Percentiles rank a stretch among this genome's conserved stretches.
Evolutionary conservation across 2,329 filamentous ascomycete species (phyloP).

Genomic region (Aspergillus ustus): DNA sequence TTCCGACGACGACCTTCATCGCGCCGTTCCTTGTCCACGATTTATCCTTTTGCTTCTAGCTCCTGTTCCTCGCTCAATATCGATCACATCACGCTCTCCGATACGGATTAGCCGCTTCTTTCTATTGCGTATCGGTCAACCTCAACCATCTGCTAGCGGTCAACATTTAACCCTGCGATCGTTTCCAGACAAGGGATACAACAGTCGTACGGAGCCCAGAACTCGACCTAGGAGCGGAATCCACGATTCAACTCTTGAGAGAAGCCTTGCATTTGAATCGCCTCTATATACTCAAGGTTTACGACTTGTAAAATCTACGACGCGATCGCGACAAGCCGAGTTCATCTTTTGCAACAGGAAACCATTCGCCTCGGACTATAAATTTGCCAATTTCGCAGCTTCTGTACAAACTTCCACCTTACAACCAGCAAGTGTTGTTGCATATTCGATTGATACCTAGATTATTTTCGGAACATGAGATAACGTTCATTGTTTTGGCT

Average conservation of each 20-base stretch:
- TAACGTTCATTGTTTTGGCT: slow-evolving; percentile 18
- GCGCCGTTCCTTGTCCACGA: slow-evolving; percentile 5
- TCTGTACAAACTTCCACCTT: background rate
- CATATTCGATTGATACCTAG: background rate
- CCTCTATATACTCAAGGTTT: background rate
- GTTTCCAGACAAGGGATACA: slow-evolving; percentile 3
- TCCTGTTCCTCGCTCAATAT: background rate
- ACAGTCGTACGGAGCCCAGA: slow-evolving; percentile 8
- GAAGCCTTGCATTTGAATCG: background rate
- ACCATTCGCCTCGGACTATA: background rate
- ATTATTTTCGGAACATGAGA: slow-evolving; percentile 30
- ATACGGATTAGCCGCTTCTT: background rate
- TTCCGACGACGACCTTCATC: slow-evolving; percentile 10
- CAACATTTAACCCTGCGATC: background rate
- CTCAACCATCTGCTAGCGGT: background rate
- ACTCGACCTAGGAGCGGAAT: background rate
- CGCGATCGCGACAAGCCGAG: background rate
- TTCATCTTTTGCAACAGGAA: background rate
- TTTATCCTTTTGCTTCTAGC: slow-evolving; percentile 4
- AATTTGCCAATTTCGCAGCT: background rate
- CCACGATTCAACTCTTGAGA: background rate
- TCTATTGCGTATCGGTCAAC: background rate
- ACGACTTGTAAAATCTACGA: background rate
- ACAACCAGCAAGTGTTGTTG: background rate
- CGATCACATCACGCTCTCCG: background rate